phyloP scores from a whole-genome alignment of 345 rosid genomes.

The Linum usitatissimum region DNA sequence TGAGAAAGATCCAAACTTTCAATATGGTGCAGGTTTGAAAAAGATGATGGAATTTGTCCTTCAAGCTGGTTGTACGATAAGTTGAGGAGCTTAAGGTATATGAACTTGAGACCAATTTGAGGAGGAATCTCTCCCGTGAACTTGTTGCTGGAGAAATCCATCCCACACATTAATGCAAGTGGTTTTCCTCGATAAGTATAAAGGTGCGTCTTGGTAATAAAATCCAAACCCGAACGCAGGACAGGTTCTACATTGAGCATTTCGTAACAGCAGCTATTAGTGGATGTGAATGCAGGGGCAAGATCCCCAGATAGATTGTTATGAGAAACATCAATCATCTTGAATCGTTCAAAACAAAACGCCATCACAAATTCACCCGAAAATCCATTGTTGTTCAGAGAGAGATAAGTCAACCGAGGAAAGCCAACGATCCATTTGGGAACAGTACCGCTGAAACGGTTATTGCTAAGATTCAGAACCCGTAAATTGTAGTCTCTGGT shows the following conservation, averaged over 20 bases:
- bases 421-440: slow-evolving; percentile 12
- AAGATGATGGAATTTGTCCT: not conserved
- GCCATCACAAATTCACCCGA: slow-evolving; percentile 8
- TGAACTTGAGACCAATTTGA: not conserved
- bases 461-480: slow-evolving; percentile 11
- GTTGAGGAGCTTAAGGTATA: not conserved
- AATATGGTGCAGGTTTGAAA: not conserved
- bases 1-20: not conserved
- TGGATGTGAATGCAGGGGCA: not conserved
- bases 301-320: not conserved
- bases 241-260: not conserved
- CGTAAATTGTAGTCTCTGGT: too few relatives aligned
- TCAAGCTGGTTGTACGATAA: not conserved
- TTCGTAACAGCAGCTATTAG: not conserved
- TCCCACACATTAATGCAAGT: not conserved
- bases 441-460: slow-evolving; percentile 11
- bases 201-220: too few relatives aligned
- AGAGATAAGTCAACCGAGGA: fast-evolving
- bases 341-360: not conserved
- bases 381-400: slow-evolving; percentile 1
- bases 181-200: not conserved
- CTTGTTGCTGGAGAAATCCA: not conserved
- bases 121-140: not conserved
- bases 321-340: not conserved
- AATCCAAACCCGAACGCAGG: too few relatives aligned